Conservation (phyloP, 1,139 yeast genomes). For the Hansenula sp. region DNA sequence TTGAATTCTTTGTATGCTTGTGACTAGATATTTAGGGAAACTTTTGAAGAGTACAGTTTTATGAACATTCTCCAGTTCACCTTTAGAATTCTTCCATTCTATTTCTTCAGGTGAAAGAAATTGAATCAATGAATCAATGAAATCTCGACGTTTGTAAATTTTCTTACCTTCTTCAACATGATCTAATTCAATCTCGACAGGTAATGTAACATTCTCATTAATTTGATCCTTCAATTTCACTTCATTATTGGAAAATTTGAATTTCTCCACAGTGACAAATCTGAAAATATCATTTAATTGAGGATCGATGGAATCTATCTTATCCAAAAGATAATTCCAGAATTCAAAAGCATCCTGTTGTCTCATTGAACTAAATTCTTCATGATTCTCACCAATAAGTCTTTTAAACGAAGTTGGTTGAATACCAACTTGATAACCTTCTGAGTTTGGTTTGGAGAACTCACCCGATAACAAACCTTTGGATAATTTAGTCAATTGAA, state of each 20-base stretch:
- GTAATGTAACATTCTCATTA: constrained; percentile 68
- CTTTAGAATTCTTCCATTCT: constrained; percentile 62
- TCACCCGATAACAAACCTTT: constrained; percentile 79
- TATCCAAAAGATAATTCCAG: constrained; percentile 61
- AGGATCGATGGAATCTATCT: constrained; percentile 41
- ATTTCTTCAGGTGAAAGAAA: constrained; percentile 51
- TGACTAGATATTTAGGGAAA: constrained; percentile 66
- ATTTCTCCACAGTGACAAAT: constrained; percentile 60
- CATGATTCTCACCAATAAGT: constrained; percentile 71
- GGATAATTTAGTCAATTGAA: constrained; percentile 73
- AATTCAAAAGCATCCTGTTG: constrained; percentile 98
- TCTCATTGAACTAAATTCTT: constrained; percentile 78
- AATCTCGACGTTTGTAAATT: constrained; percentile 44
- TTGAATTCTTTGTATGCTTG: constrained; percentile 77
- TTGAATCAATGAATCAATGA: constrained; percentile 47
- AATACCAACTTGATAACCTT: constrained; percentile 68
- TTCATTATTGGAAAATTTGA: constrained; percentile 51
- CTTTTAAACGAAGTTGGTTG: constrained; percentile 74
- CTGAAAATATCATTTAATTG: constrained; percentile 47
- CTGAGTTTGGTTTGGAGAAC: constrained; percentile 58
- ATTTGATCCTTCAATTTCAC: constrained; percentile 56
- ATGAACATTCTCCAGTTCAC: constrained; percentile 29
- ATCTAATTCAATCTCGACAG: constrained; percentile 42
- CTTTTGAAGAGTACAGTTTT: constrained; percentile 55
- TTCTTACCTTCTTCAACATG: constrained; percentile 40